Evolutionary conservation across 148 eudicot species (phyloP).

Genomic region (Cornus kousa): DNA sequence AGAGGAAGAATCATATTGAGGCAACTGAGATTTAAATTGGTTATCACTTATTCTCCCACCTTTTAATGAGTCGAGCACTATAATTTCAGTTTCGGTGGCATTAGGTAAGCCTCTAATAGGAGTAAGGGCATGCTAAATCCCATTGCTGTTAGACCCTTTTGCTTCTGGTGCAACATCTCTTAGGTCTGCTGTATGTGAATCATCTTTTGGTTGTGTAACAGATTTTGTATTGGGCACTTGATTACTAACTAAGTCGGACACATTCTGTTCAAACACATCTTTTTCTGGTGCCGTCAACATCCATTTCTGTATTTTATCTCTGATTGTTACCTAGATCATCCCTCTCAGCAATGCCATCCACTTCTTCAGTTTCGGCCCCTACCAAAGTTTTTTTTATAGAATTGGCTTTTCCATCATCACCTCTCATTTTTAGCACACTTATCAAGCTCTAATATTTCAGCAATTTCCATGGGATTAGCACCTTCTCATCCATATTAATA

Average conservation of each 20-base stretch:
- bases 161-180: constrained; percentile 45
- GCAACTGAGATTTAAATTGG: constrained; percentile 38
- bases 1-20: constrained; percentile 52
- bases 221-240: constrained; percentile 39
- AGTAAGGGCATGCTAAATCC: constrained; percentile 52
- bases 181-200: constrained; percentile 30
- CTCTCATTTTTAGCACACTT: constrained; percentile 31
- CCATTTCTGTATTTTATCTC: constrained; percentile 38
- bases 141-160: constrained; percentile 49
- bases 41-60: constrained; percentile 54
- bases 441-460: constrained; percentile 45
- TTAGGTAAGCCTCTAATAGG: constrained; percentile 48
- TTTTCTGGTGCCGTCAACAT: constrained; percentile 34
- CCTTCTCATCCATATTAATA: constrained; percentile 51
- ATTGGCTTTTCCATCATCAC: constrained; percentile 33
- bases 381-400: constrained; percentile 40
- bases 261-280: constrained; percentile 34
- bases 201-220: constrained; percentile 41
- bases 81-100: constrained; percentile 48
- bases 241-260: constrained; percentile 27
- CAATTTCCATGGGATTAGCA: constrained; percentile 45
- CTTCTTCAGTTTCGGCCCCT: constrained; percentile 39
- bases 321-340: constrained; percentile 29
- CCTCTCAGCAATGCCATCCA: constrained; percentile 38
- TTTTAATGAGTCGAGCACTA: constrained; percentile 51